Evolutionary conservation across 2,329 filamentous ascomycete genomes (phyloP), one percentile per base, ranked within the genome.

Genomic region (Colletotrichum echinochloae): DNA sequence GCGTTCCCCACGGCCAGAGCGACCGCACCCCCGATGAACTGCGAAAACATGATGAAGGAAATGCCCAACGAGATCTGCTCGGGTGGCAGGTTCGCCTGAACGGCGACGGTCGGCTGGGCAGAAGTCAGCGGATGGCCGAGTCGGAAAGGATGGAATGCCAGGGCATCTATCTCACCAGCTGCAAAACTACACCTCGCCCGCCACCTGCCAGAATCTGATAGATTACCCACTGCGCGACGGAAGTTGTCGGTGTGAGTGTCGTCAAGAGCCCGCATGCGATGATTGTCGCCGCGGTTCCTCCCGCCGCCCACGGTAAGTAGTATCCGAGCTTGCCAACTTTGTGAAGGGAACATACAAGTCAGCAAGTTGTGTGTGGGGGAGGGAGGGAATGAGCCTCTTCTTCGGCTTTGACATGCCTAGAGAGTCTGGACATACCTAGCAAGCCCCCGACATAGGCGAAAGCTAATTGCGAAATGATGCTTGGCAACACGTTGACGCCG

Each of bases 91-190:
- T 72, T 66, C 20, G 72, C 72, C 60, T 78, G 77, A 3, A 76
- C 60, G 9, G 75, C 76, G 30, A 77, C 61, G n/a, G 73, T 61
- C 5, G 76, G 73, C 74, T 77, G n/a, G 23, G 12, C 14, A 18
- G 20, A 16, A 16, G 51, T 70, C 2, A 66, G 63, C 33, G 48
- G n/a, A 59, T 18, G 2, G 2, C 30, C 8, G 39, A 33, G 9
- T 33, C 30, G 67, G 65, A 72, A 9, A 81, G 79, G 83, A 80
- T 81, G 79, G 83, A 81, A 80, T 7, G 82, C 82, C 2, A n/a
- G 8, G 28, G 33, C 11, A 33, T n/a, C n/a, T n/a, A 39, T 37
- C 54, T 35, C 28, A 71, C 60, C 72, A 86, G 79, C 74, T 71
- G 65, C 37, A 69, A 55, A 16, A 66, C 66, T 3, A 71, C 66